Conservation (phyloP, 768 basidiomycete genomes). For the Psilocybe cubensis region DNA sequence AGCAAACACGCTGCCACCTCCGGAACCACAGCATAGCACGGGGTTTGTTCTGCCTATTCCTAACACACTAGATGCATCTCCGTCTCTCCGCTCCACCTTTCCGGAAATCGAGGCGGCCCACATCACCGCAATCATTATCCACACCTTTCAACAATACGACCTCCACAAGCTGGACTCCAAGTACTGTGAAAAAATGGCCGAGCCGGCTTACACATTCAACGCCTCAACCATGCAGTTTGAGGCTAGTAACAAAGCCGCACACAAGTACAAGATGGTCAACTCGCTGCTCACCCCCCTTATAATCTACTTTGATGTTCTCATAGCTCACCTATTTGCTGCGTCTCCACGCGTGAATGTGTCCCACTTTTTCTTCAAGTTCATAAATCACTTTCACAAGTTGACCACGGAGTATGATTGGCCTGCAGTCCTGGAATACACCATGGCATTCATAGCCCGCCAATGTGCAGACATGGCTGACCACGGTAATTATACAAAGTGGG, state of each 20-base stretch:
- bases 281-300: slow-evolving; percentile 2
- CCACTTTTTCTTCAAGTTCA: not conserved
- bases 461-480: slow-evolving; percentile 3
- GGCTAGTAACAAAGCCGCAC: not conserved
- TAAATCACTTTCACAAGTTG: not conserved
- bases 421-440: slow-evolving; percentile 4
- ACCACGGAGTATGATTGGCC: slow-evolving; percentile 5
- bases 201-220: not conserved
- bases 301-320: slow-evolving; percentile 2
- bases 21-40: too few relatives aligned
- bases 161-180: slow-evolving; percentile 9
- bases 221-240: not conserved
- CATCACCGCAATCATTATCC: not conserved
- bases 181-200: slow-evolving; percentile 3
- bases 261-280: not conserved
- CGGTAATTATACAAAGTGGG: not conserved
- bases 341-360: not conserved
- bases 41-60: too few relatives aligned
- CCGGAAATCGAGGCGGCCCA: too few relatives aligned
- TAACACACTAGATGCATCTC: too few relatives aligned
- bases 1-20: too few relatives aligned
- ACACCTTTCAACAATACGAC: not conserved
- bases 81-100: too few relatives aligned
- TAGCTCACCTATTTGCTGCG: not conserved
- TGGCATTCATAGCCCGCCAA: not conserved